A percentile compares a stretch with the other conserved stretches of the same genome.
Conservation (phyloP, 805 yeast genomes). For the Yamadazyma sp. region DNA sequence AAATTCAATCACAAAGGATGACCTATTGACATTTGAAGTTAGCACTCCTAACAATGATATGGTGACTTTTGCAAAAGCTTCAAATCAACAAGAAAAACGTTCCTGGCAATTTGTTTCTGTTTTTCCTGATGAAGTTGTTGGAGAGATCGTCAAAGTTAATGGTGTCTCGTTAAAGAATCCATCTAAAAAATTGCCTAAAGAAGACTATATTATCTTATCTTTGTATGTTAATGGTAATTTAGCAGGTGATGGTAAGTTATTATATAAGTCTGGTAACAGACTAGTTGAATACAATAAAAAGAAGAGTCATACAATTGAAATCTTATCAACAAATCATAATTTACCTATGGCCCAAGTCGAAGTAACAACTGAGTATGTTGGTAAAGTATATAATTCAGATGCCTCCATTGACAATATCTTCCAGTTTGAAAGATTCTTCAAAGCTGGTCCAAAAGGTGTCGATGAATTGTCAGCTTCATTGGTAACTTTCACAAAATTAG, state of each 20-base stretch:
- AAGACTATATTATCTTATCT: conserved; percentile 53
- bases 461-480: conserved; percentile 47
- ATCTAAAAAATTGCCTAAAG: conserved; percentile 33
- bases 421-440: conserved; percentile 49
- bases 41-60: conserved; percentile 48
- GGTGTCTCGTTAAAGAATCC: conserved; percentile 47
- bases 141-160: conserved; percentile 65
- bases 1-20: conserved; percentile 27
- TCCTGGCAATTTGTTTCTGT: conserved; percentile 75
- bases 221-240: conserved; percentile 62
- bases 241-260: conserved; percentile 57
- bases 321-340: conserved; percentile 35
- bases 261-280: conserved; percentile 45
- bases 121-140: conserved; percentile 64
- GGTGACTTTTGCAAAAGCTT: conserved; percentile 62
- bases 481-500: conserved; percentile 50
- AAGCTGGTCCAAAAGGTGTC: conserved; percentile 37
- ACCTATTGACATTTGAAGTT: conserved; percentile 52
- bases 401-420: conserved; percentile 50
- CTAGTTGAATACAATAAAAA: conserved; percentile 46
- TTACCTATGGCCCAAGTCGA: conserved; percentile 47
- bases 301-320: conserved; percentile 43
- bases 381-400: conserved; percentile 62
- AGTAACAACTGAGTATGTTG: conserved; percentile 62
- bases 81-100: conserved; percentile 51